These are phyloP conservation scores for Abrus precatorius DNA, from an alignment of 306 rosid genomes.

Conservation along the genomic window DNA sequence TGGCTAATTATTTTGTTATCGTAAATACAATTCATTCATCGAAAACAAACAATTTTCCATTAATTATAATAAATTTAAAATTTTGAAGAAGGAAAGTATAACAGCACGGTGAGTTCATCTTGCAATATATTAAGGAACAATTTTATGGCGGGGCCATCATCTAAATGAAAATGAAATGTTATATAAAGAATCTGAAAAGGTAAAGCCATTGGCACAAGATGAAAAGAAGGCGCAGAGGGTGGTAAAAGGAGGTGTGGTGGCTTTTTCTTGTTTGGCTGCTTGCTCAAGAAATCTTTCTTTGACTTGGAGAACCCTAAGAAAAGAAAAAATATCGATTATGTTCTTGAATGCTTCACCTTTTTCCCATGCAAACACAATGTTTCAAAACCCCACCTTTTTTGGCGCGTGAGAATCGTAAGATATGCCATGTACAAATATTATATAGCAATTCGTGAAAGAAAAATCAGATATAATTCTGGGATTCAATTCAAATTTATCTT, in stretches of 20 bases:
- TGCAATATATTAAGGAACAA: slow-evolving; percentile 32
- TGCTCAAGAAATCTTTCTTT: slow-evolving; percentile 87
- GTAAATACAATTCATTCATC: not conserved
- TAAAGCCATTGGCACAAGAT: slow-evolving; percentile 54
- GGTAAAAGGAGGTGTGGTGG: slow-evolving; percentile 58
- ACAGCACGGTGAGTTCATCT: slow-evolving; percentile 42
- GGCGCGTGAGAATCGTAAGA: slow-evolving; percentile 46
- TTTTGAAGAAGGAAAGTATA: not conserved
- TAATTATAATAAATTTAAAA: not conserved
- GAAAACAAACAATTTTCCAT: not conserved
- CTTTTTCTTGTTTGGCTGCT: slow-evolving; percentile 79
- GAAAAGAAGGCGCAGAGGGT: slow-evolving; percentile 48
- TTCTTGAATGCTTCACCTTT: slow-evolving; percentile 57
- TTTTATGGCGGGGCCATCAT: slow-evolving; percentile 32
- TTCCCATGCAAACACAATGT: slow-evolving; percentile 46
- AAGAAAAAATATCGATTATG: slow-evolving; percentile 43
- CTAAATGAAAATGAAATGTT: slow-evolving; percentile 46
- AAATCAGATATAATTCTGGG: not conserved
- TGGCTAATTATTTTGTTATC: not conserved
- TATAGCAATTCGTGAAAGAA: slow-evolving; percentile 14
- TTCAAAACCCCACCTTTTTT: slow-evolving; percentile 34
- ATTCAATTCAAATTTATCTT: not conserved
- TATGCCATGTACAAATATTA: not conserved
- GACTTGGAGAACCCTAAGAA: slow-evolving; percentile 67
- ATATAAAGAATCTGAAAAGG: slow-evolving; percentile 68